These are phyloP conservation scores for Saitozyma sp. DNA, from an alignment of 768 basidiomycete species.

Conservation along the genomic window DNA sequence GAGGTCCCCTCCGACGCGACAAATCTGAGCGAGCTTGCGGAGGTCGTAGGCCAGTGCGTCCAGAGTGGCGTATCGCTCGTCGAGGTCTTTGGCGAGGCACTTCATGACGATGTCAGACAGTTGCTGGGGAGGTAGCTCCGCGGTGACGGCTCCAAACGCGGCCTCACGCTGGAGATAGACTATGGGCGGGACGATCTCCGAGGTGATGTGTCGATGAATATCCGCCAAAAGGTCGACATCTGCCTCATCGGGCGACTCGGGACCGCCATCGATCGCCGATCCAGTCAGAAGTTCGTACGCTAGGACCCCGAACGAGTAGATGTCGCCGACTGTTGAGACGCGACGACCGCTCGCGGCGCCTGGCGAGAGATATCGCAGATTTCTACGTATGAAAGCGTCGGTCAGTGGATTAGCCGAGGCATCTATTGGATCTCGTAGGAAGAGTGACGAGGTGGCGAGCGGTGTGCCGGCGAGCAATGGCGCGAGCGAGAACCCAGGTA, in stretches of 20 bases:
- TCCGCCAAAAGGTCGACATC: slow-evolving; percentile 34
- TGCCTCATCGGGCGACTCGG: slow-evolving; percentile 12
- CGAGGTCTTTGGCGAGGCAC: slow-evolving; percentile 29
- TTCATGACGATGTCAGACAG: slow-evolving; percentile 38
- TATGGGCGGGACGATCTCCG: slow-evolving; percentile 12
- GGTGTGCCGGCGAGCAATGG: neutral
- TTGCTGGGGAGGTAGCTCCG: slow-evolving; percentile 16
- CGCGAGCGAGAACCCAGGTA: slow-evolving; percentile 8
- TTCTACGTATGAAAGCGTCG: slow-evolving; percentile 13
- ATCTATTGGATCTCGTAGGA: slow-evolving; percentile 14
- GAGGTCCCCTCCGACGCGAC: slow-evolving; percentile 14
- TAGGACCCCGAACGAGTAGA: slow-evolving; percentile 41
- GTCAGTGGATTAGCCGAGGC: slow-evolving; percentile 2
- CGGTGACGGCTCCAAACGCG: slow-evolving; percentile 6
- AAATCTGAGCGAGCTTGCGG: slow-evolving; percentile 22
- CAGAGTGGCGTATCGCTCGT: slow-evolving; percentile 40
- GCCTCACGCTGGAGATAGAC: slow-evolving; percentile 11
- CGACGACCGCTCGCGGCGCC: slow-evolving; percentile 18
- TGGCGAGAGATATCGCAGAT: slow-evolving; percentile 39
- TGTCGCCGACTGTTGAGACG: slow-evolving; percentile 19
- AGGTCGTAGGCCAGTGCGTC: slow-evolving; percentile 41
- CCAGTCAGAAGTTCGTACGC: slow-evolving; percentile 42
- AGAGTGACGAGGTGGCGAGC: slow-evolving; percentile 10
- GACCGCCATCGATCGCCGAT: slow-evolving; percentile 23
- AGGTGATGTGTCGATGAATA: slow-evolving; percentile 35